Conservation (phyloP, 768 basidiomycete genomes). For the Boletus vermiculosoides region DNA sequence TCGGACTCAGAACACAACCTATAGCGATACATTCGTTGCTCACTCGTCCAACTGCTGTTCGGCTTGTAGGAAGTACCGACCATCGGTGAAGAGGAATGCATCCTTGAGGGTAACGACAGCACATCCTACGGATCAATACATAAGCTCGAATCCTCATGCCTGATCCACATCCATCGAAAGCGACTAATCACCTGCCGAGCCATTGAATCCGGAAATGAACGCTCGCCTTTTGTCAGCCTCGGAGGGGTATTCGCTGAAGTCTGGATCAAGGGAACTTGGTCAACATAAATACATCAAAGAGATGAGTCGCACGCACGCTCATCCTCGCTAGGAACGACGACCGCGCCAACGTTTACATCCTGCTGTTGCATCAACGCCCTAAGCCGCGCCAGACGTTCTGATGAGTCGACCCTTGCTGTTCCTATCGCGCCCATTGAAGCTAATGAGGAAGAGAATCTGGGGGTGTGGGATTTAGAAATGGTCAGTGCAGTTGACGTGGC, state of each 20-base stretch:
- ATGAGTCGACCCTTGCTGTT: constrained; percentile 55
- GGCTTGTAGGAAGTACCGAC: constrained; percentile 93
- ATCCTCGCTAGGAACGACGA: constrained; percentile 89
- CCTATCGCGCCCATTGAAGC: constrained; percentile 38
- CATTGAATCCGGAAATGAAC: constrained; percentile 92
- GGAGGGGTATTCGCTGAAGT: constrained; percentile 87
- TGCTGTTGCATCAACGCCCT: constrained; percentile 66
- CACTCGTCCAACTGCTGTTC: constrained; percentile 83
- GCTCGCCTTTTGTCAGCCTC: constrained; percentile 79
- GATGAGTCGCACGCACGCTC: constrained; percentile 58
- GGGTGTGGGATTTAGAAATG: not conserved
- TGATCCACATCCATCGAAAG: not conserved
- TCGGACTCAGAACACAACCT: constrained; percentile 1
- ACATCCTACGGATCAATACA: constrained; percentile 49
- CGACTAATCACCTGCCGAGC: constrained; percentile 72
- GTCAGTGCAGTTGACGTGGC: constrained; percentile 1
- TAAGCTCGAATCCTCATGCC: constrained; percentile 2
- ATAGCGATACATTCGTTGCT: constrained; percentile 17
- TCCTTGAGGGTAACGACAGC: constrained; percentile 70
- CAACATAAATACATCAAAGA: not conserved
- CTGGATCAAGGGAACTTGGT: constrained; percentile 38
- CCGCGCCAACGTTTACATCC: constrained; percentile 58
- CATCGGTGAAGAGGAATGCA: constrained; percentile 92
- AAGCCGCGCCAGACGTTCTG: constrained; percentile 58
- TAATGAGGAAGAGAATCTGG: constrained; percentile 13